phyloP scores from a whole-genome alignment of 768 basidiomycete genomes.

The Boletus edulis region DNA sequence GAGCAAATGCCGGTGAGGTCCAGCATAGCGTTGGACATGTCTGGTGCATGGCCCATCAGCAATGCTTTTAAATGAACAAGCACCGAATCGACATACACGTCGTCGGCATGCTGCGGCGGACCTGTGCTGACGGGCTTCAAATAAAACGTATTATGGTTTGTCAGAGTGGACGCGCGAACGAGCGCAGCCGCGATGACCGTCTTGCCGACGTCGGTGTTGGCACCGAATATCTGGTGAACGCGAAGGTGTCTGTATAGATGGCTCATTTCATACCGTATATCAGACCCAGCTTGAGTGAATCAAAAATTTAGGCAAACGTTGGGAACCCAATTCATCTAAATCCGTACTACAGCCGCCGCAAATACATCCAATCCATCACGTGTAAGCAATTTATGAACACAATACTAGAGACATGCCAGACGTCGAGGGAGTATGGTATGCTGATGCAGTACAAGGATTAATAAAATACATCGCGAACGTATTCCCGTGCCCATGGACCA shows the following conservation, averaged over 20 bases:
- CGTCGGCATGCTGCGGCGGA: constrained; percentile 75
- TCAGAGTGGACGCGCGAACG: constrained; percentile 68
- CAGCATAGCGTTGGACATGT: constrained; percentile 59
- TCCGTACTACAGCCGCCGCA: constrained; percentile 19
- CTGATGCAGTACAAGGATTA: constrained; percentile 16
- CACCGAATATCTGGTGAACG: constrained; percentile 90
- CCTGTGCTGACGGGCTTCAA: constrained; percentile 95
- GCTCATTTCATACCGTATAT: constrained; percentile 50
- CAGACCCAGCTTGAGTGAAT: no score
- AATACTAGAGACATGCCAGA: constrained; percentile 26
- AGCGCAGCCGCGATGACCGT: constrained; percentile 87
- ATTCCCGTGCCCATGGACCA: constrained; percentile 40
- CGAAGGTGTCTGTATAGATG: constrained; percentile 83
- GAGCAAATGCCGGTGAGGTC: constrained; percentile 40
- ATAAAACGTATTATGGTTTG: constrained; percentile 55
- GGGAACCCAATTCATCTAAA: not conserved
- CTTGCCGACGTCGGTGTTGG: constrained; percentile 96
- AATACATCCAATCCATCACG: constrained; percentile 1
- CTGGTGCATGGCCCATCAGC: constrained; percentile 36
- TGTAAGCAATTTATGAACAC: constrained; percentile 13
- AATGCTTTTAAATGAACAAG: not conserved
- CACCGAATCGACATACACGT: constrained; percentile 51
- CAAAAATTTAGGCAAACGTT: no score
- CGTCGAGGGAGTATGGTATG: constrained; percentile 13
- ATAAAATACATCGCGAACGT: constrained; percentile 28